A percentile compares a stretch with the other conserved stretches of the same genome.
Evolutionary conservation across 345 rosid species (phyloP).

Genomic region (Sisymbrium irio): DNA sequence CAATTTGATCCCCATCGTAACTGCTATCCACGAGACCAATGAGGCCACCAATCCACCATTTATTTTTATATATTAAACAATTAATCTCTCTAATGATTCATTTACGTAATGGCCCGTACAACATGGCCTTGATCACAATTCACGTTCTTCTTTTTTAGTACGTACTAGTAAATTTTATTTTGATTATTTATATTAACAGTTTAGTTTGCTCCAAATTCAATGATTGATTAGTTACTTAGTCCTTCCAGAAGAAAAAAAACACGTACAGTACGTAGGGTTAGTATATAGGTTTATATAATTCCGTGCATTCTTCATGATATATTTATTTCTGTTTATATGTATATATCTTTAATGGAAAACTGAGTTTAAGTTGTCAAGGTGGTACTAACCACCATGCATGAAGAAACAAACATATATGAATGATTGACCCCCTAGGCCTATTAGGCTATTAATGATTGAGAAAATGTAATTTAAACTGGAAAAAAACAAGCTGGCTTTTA

Average conservation of each 20-base stretch:
- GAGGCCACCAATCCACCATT: constrained; percentile 22
- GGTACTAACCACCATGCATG: constrained; percentile 31
- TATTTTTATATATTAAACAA: neutral
- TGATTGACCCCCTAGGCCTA: constrained; percentile 18
- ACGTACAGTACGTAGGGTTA: neutral
- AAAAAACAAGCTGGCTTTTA: constrained; percentile 26
- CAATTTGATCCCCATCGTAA: neutral
- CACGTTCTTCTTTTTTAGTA: constrained; percentile 2
- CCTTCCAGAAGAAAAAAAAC: neutral
- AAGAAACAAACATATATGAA: constrained; percentile 14
- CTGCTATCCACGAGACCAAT: constrained; percentile 28
- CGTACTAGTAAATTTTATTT: neutral
- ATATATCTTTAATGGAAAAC: neutral
- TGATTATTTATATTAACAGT: neutral
- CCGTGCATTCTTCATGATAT: constrained; percentile 15
- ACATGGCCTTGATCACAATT: constrained; percentile 19
- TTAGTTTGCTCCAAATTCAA: constrained; percentile 1
- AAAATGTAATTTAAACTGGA: constrained; percentile 5
- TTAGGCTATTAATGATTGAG: constrained; percentile 30
- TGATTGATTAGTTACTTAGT: constrained; percentile 5
- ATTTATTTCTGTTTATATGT: neutral
- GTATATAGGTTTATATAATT: neutral
- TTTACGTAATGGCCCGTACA: constrained; percentile 30
- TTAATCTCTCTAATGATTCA: constrained; percentile 14
- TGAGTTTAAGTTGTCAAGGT: constrained; percentile 11